phyloP scores from a whole-genome alignment of 441 rosid genomes.

The Breynia disticha region DNA sequence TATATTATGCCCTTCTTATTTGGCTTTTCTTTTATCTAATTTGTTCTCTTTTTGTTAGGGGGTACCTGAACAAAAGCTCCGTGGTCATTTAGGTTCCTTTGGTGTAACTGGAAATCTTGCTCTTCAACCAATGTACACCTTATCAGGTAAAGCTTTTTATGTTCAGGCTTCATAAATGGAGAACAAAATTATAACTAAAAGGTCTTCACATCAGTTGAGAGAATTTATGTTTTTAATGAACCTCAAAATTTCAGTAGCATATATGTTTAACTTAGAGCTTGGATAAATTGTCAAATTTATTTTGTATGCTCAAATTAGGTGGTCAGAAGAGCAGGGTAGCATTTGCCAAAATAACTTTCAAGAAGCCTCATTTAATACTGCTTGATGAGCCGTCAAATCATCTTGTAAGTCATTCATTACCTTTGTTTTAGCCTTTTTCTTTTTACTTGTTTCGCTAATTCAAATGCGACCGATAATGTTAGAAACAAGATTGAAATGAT shows the following conservation, averaged over 20 bases:
- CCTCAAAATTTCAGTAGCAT: no score
- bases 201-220: no score
- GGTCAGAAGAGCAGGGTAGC: conserved; percentile 99
- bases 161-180: not conserved
- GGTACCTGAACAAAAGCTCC: conserved; percentile 91
- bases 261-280: not conserved
- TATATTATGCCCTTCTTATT: not conserved
- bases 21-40: conserved; percentile 2
- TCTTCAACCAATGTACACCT: conserved; percentile 95
- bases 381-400: conserved; percentile 99
- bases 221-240: no score
- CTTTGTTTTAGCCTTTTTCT: conserved; percentile 5
- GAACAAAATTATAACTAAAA: no score
- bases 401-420: conserved; percentile 53
- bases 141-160: conserved; percentile 55
- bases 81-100: conserved; percentile 87
- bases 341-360: conserved; percentile 96
- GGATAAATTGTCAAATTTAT: not conserved
- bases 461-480: not conserved
- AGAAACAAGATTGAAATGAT: not conserved
- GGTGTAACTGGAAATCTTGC: conserved; percentile 98
- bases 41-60: conserved; percentile 49
- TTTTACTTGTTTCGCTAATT: not conserved
- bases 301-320: conserved; percentile 30
- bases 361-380: conserved; percentile 91